phyloP scores from a whole-genome alignment of 2,329 filamentous ascomycete species.

The Penicillium vulpinum region DNA sequence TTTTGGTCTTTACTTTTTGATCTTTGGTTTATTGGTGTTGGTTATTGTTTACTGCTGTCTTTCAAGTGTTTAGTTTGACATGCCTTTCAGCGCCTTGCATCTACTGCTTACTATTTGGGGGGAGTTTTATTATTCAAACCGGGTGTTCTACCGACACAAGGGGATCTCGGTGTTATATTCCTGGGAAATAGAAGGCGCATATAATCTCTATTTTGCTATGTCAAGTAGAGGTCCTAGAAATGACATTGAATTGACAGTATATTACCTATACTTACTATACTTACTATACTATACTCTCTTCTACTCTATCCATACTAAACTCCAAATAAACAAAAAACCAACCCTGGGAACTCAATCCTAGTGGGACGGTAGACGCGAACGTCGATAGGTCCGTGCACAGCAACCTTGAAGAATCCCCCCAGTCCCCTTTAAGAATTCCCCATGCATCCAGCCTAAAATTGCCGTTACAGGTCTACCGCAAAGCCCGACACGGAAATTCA shows the following conservation, averaged over 20 bases:
- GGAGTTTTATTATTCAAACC: background rate
- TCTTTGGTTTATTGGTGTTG: background rate
- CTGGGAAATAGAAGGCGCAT: conserved; percentile 10
- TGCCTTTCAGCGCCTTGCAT: conserved; percentile 23
- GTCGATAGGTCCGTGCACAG: conserved; percentile 14
- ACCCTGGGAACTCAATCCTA: background rate
- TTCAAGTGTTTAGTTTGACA: conserved; percentile 8
- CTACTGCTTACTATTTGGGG: background rate
- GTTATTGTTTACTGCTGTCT: background rate
- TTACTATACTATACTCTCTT: no score
- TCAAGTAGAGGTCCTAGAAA: background rate
- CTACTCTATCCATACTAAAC: background rate
- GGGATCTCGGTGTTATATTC: conserved; percentile 4
- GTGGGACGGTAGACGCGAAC: background rate
- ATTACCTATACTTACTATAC: no score
- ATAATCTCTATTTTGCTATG: background rate
- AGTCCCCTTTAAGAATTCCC: background rate
- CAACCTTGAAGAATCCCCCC: background rate
- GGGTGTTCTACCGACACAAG: conserved; percentile 1
- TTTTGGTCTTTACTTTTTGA: background rate
- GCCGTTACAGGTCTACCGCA: background rate
- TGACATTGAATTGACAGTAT: no score
- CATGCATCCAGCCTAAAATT: background rate
- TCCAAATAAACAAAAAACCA: no score
- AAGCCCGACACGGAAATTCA: background rate